Evolutionary conservation across 768 basidiomycete genomes (phyloP).

Genomic region (Dictyophora rubrovolvata): DNA sequence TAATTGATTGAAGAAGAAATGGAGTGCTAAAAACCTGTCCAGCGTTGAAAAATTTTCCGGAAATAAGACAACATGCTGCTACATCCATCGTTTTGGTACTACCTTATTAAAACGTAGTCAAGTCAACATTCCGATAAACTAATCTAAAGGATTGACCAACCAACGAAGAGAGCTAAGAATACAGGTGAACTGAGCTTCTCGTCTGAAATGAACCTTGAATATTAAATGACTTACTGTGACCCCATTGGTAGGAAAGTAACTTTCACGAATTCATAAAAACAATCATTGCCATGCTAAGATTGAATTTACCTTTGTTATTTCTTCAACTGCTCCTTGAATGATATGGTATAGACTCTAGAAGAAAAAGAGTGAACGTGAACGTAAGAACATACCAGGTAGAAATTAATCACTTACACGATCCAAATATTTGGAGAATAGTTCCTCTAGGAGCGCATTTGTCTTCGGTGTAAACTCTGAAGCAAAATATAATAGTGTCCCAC

Average conservation of each 20-base stretch:
- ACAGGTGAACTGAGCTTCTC: slow-evolving; percentile 13
- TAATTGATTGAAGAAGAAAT: not conserved
- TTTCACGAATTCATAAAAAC: not conserved
- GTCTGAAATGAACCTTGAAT: not conserved
- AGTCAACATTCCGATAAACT: not conserved
- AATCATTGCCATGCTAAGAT: not conserved
- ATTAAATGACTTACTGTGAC: slow-evolving; percentile 31
- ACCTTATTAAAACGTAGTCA: not conserved
- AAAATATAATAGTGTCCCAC: too few species aligned
- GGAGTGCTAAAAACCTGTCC: slow-evolving; percentile 37
- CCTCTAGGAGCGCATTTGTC: slow-evolving; percentile 12
- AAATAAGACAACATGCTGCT: slow-evolving; percentile 60
- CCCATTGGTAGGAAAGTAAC: slow-evolving; percentile 68
- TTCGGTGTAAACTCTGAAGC: slow-evolving; percentile 16
- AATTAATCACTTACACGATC: slow-evolving; percentile 9
- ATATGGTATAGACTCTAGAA: slow-evolving; percentile 7
- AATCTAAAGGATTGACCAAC: not conserved
- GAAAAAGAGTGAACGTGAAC: not conserved
- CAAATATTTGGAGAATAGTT: slow-evolving; percentile 20
- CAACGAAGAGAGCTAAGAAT: slow-evolving; percentile 64
- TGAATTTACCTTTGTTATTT: slow-evolving; percentile 6
- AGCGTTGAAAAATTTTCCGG: slow-evolving; percentile 69
- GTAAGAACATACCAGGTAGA: not conserved
- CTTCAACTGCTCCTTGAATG: slow-evolving; percentile 13
- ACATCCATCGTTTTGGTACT: slow-evolving; percentile 28